A percentile compares a stretch with the other conserved stretches of the same genome.
Conservation (phyloP, 179 eudicot species). For the Silene noctiflora region DNA sequence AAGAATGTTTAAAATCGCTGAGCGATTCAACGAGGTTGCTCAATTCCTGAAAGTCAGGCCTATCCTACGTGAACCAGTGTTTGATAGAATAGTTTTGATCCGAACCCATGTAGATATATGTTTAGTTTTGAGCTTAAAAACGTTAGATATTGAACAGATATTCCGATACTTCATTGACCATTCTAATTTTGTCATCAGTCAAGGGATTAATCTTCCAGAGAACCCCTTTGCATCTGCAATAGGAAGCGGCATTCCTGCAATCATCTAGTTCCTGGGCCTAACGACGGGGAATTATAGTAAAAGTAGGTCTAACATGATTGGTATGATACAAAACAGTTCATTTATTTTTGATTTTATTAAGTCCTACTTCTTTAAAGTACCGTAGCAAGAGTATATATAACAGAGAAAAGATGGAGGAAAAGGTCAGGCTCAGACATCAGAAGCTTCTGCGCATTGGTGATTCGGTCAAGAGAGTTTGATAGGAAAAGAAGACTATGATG, state of each 20-base stretch:
- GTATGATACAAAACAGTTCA: constrained; percentile 19
- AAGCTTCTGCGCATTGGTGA: constrained; percentile 20
- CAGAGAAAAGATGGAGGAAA: constrained; percentile 12
- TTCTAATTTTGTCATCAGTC: constrained; percentile 18
- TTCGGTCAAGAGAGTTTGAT: constrained; percentile 30
- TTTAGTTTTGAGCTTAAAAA: too few relatives aligned
- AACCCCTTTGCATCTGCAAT: constrained; percentile 32
- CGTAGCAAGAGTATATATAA: constrained; percentile 21
- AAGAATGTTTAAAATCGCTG: too few relatives aligned
- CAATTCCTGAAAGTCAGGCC: too few relatives aligned
- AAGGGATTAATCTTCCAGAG: constrained; percentile 35
- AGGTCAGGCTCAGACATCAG: constrained; percentile 6
- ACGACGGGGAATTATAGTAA: constrained; percentile 14
- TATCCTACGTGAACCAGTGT: too few relatives aligned
- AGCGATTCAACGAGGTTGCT: neutral
- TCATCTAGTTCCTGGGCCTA: constrained; percentile 24
- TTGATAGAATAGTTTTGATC: too few relatives aligned
- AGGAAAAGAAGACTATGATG: constrained; percentile 21
- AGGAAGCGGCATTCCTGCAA: constrained; percentile 29
- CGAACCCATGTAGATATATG: too few relatives aligned
- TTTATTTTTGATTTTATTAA: constrained; percentile 19
- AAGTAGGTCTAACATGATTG: constrained; percentile 24
- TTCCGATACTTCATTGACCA: neutral
- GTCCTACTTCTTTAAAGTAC: constrained; percentile 12
- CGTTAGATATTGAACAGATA: neutral